Evolutionary conservation across 2,329 filamentous ascomycete species (phyloP), one percentile per base, ranked within the genome.

Genomic region (Plectosphaerella plurivora): DNA sequence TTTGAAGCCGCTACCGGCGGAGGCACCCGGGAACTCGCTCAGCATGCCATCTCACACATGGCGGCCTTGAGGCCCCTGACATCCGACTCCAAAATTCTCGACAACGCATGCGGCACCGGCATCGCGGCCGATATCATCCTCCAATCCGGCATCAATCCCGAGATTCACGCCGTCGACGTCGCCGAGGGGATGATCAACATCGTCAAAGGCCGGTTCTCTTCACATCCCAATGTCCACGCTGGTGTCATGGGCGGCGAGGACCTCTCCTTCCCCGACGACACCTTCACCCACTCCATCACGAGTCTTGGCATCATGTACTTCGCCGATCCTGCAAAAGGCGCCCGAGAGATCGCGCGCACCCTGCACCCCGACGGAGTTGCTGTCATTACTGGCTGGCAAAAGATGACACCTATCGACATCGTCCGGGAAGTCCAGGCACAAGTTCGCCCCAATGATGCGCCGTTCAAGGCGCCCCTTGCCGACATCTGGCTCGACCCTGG

Each of bases 31-130:
- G 55, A 60, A 18, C 46, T 63, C 1, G 55, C 56, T 8, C 42
- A 51, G n/a, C 15, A 50, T 9, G n/a, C 57, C 18, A 37, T 62
- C 10, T 49, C 55, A 24, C 35, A 50, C 3, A 37, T 55, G 63
- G 58, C 87, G 84, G 1, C 82, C 84, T 3, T 86, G 70, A 60
- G 82, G 86, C 48, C 73, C 72, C n/a, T 56, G 8, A 18, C 47
- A 11, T 15, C 24, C 18, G 50, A 51, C 11, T 52, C 54, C 67
- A 70, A 33, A 60, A 50, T 65, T 22, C 58, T 65, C 5, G 63
- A 65, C 53, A 65, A 63, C 36, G 61, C 62, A 8, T 63, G 61
- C 53, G 62, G 63, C 39, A 60, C 62, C 3, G 62, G 47, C 12
- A 56, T 64, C 35, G 60, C 60, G 4, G 49, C 60, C 37, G 59